Evolutionary conservation across 2,329 filamentous ascomycete genomes (phyloP).

Genomic region (Aspergillus floridensis): DNA sequence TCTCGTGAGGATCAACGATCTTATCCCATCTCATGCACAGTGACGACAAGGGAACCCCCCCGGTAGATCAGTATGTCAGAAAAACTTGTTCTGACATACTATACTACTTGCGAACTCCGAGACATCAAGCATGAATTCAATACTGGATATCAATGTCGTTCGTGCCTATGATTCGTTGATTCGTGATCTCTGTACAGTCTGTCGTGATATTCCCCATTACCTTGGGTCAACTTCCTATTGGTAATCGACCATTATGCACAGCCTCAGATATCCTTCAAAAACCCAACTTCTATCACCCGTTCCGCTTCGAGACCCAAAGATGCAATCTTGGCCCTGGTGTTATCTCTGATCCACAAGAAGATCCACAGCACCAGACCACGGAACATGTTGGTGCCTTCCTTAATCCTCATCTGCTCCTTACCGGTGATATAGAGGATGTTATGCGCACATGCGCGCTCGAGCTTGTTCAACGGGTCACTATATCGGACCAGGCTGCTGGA

Average conservation of each 20-base stretch:
- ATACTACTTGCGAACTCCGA: too few species aligned
- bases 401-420: slow-evolving; percentile 41
- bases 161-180: neutral
- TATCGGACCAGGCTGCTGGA: neutral
- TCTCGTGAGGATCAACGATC: neutral
- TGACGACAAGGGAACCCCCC: neutral
- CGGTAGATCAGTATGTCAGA: too few species aligned
- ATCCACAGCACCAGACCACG: slow-evolving; percentile 28
- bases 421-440: slow-evolving; percentile 50
- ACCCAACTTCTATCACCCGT: slow-evolving; percentile 42
- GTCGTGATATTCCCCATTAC: too few species aligned
- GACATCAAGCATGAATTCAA: too few species aligned
- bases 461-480: neutral
- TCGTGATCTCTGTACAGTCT: neutral
- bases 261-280: slow-evolving; percentile 34
- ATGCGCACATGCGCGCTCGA: slow-evolving; percentile 12
- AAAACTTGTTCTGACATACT: too few species aligned
- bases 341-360: slow-evolving; percentile 41
- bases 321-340: slow-evolving; percentile 39
- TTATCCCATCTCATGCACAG: neutral
- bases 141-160: too few species aligned
- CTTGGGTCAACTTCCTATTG: too few species aligned
- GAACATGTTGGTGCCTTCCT: slow-evolving; percentile 25
- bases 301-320: slow-evolving; percentile 38
- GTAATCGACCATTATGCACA: neutral